Evolutionary conservation across 2,329 filamentous ascomycete species (phyloP).

Genomic region (Colletotrichum agaves): DNA sequence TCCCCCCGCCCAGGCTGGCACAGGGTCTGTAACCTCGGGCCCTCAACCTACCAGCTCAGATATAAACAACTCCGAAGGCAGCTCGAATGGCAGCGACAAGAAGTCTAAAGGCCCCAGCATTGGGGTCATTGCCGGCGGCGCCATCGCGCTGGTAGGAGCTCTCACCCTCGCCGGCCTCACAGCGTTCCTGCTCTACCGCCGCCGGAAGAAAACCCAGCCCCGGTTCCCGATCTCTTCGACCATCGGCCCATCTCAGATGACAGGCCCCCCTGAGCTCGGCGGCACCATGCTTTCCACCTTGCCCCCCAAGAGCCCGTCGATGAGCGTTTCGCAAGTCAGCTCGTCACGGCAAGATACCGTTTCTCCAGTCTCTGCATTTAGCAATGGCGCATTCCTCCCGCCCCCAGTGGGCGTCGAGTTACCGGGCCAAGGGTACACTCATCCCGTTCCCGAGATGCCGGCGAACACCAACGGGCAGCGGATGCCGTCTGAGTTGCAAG

Average conservation of each 20-base stretch:
- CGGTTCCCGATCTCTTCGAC: constrained; percentile 36
- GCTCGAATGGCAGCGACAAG: constrained; percentile 11
- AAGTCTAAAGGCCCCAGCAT: constrained; percentile 41
- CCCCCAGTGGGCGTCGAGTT: constrained; percentile 43
- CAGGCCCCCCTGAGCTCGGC: constrained; percentile 48
- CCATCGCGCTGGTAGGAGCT: constrained; percentile 32
- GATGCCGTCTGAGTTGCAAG: constrained; percentile 41
- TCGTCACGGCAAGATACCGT: constrained; percentile 40
- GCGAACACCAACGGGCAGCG: constrained; percentile 38
- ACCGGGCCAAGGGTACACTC: constrained; percentile 38
- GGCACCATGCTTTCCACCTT: constrained; percentile 38
- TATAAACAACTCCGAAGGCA: constrained; percentile 4
- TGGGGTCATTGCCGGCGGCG: constrained; percentile 48
- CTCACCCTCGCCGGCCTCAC: constrained; percentile 44
- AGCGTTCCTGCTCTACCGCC: constrained; percentile 51
- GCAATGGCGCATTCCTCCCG: constrained; percentile 39
- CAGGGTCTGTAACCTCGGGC: constrained; percentile 24
- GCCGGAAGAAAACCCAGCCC: constrained; percentile 42
- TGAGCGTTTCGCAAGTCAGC: constrained; percentile 42
- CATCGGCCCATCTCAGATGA: constrained; percentile 32
- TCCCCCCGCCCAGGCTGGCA: constrained; percentile 30
- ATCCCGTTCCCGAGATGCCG: constrained; percentile 39
- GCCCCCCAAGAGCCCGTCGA: constrained; percentile 45
- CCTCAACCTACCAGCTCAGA: constrained; percentile 7
- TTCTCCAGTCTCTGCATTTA: constrained; percentile 44